phyloP scores from a whole-genome alignment of 225 moss, liverwort and hornwort genomes.

The Physcomitrellopsis africana region DNA sequence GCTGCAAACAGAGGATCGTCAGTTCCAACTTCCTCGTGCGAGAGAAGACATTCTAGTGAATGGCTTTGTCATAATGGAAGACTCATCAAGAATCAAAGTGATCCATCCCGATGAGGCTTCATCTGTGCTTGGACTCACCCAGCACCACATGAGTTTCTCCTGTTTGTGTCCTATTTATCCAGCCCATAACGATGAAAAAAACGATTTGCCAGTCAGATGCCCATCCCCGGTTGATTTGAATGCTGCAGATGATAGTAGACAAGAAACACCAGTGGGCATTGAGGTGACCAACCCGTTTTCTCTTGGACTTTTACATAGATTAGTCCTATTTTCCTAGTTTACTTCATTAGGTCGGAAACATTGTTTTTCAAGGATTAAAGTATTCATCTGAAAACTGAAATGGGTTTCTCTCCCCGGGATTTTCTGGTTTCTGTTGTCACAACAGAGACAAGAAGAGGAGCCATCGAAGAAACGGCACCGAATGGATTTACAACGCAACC shows the following conservation, averaged over 20 bases:
- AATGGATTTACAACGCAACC: conserved; percentile 81
- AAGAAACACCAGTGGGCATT: conserved; percentile 36
- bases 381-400: conserved; percentile 13
- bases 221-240: conserved; percentile 46
- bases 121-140: conserved; percentile 61
- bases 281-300: conserved; percentile 29
- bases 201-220: conserved; percentile 30
- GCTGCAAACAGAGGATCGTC: conserved; percentile 38
- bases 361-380: too few relatives aligned
- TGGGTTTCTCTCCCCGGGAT: neutral
- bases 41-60: conserved; percentile 57
- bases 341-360: too few relatives aligned
- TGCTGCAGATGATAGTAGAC: conserved; percentile 29
- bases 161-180: conserved; percentile 72
- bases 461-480: conserved; percentile 78
- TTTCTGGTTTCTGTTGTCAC: conserved; percentile 10
- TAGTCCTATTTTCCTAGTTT: too few relatives aligned
- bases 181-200: conserved; percentile 37
- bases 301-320: too few relatives aligned
- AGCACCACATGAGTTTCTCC: conserved; percentile 74
- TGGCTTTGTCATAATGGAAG: conserved; percentile 80
- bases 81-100: conserved; percentile 74
- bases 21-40: conserved; percentile 54
- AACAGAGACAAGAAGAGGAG: conserved; percentile 59
- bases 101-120: conserved; percentile 68